Evolutionary conservation across 2,329 filamentous ascomycete genomes (phyloP).

Genomic region (Alternaria burnsii): DNA sequence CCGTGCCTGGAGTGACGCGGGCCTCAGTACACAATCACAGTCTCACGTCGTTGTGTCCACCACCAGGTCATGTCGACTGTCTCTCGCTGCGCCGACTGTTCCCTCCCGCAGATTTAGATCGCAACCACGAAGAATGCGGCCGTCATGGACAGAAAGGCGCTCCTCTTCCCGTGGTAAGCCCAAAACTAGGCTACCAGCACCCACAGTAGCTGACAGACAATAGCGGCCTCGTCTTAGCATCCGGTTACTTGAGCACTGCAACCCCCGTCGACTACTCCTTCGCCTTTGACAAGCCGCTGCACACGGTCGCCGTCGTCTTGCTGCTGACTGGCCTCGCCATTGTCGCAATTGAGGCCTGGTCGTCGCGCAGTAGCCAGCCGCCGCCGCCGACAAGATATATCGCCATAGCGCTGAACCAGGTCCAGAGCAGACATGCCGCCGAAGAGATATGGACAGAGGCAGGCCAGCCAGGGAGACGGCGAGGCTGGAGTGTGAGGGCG

Average conservation of each 20-base stretch:
- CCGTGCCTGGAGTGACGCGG: slow-evolving; percentile 18
- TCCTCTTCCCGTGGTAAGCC: slow-evolving; percentile 46
- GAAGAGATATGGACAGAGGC: slow-evolving; percentile 41
- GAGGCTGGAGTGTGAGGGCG: slow-evolving; percentile 28
- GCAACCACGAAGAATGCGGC: slow-evolving; percentile 38
- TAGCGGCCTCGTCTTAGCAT: slow-evolving; percentile 49
- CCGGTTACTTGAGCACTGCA: slow-evolving; percentile 42
- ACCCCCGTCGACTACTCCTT: slow-evolving; percentile 44
- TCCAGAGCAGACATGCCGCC: slow-evolving; percentile 29
- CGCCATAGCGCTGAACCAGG: slow-evolving; percentile 42
- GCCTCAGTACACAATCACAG: slow-evolving; percentile 19
- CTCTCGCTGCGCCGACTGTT: slow-evolving; percentile 31
- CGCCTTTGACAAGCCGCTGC: slow-evolving; percentile 49
- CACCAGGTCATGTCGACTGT: slow-evolving; percentile 29
- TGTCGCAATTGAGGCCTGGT: slow-evolving; percentile 38
- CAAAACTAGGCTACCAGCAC: slow-evolving; percentile 1
- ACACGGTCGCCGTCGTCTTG: slow-evolving; percentile 43
- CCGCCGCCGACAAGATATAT: slow-evolving; percentile 35
- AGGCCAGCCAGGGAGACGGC: slow-evolving; percentile 23
- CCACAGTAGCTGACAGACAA: slow-evolving; percentile 25
- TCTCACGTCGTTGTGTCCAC: slow-evolving; percentile 3
- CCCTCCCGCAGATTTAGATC: slow-evolving; percentile 31
- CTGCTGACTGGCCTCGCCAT: slow-evolving; percentile 44
- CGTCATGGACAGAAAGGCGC: slow-evolving; percentile 48
- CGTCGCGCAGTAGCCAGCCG: slow-evolving; percentile 26